Conservation (phyloP, 163 green algal genomes). For the Coccomyxa subellipsoidea region DNA sequence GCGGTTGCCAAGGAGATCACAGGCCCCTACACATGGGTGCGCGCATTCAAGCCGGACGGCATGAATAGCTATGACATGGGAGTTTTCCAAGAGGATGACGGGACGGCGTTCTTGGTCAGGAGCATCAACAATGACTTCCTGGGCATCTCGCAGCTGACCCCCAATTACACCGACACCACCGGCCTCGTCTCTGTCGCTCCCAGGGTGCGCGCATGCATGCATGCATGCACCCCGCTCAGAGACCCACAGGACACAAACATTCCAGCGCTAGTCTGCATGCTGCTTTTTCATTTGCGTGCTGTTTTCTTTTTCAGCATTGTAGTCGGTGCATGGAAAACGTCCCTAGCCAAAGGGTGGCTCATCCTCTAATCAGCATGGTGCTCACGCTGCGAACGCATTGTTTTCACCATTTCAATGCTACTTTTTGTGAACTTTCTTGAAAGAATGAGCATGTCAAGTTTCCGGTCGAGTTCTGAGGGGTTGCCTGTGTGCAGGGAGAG, state of each 20-base stretch:
- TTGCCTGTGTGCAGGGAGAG: conserved; percentile 7
- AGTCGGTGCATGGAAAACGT: too few relatives aligned
- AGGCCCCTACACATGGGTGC: background rate
- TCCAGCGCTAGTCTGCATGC: too few relatives aligned
- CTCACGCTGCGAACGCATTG: too few relatives aligned
- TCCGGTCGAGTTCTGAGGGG: too few relatives aligned
- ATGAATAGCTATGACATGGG: conserved; percentile 25
- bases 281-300: too few relatives aligned
- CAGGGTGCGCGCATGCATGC: background rate
- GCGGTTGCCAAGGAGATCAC: background rate
- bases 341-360: too few relatives aligned
- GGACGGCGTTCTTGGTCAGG: conserved; percentile 12
- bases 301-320: too few relatives aligned
- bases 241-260: too few relatives aligned
- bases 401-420: too few relatives aligned
- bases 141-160: conserved; percentile 12
- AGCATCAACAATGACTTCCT: conserved; percentile 21
- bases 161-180: conserved; percentile 11
- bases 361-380: too few relatives aligned
- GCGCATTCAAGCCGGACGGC: conserved; percentile 24
- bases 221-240: background rate
- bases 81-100: conserved; percentile 9
- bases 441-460: too few relatives aligned
- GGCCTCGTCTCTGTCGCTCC: background rate
- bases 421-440: too few relatives aligned